phyloP scores from a whole-genome alignment of 163 green algal genomes.

The Chlorella variabilis region DNA sequence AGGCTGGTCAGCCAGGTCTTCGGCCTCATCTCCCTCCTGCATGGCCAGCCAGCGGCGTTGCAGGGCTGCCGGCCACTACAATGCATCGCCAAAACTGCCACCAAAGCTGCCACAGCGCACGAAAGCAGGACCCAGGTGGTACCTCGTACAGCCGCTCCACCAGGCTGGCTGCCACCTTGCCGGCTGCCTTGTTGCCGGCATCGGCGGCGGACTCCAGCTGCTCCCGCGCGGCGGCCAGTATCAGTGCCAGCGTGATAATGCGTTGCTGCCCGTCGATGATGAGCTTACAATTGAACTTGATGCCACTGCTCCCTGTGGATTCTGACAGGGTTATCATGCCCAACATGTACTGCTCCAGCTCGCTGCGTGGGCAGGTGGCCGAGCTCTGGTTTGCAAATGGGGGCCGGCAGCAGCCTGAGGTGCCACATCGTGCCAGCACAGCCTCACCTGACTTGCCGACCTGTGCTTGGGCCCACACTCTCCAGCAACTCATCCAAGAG shows the following conservation, averaged over 20 bases:
- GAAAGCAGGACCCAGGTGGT: no score
- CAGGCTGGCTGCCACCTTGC: background rate
- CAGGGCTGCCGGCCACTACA: no score
- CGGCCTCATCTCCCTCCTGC: background rate
- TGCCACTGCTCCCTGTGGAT: background rate
- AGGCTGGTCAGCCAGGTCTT: background rate
- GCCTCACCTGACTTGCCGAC: no score
- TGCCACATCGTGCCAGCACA: no score
- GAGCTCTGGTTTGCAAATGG: no score
- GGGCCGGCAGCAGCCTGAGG: background rate
- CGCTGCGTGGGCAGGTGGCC: background rate
- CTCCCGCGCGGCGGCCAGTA: background rate
- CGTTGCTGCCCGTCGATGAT: conserved; percentile 8
- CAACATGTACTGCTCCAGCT: conserved; percentile 8
- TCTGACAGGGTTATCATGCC: background rate
- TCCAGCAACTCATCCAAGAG: background rate
- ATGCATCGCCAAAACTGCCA: no score
- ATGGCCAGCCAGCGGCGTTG: background rate
- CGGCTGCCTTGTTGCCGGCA: background rate
- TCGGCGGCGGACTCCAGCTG: background rate
- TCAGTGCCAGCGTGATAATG: background rate
- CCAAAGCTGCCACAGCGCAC: no score
- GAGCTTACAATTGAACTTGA: background rate
- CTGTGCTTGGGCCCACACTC: background rate
- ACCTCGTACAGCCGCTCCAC: background rate